Conservation (phyloP, 1,139 yeast genomes). For the Dujonia santamariae region DNA sequence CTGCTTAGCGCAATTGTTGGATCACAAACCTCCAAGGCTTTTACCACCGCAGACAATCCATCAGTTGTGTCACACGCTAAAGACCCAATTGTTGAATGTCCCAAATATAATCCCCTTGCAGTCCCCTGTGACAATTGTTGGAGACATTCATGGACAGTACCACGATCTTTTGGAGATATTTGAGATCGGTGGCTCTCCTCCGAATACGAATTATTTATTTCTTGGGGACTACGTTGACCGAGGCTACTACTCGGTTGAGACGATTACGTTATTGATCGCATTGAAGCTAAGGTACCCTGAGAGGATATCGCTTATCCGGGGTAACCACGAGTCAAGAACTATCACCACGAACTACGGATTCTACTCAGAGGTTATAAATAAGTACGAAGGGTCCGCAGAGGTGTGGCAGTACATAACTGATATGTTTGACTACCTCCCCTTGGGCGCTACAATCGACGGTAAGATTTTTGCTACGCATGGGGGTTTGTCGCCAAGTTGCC, state of each 20-base stretch:
- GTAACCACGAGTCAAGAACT: slow-evolving; percentile 95
- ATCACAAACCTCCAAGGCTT: slow-evolving; percentile 42
- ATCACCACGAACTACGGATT: slow-evolving; percentile 97
- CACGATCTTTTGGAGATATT: slow-evolving; percentile 91
- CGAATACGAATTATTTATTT: slow-evolving; percentile 88
- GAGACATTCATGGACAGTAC: slow-evolving; percentile 97
- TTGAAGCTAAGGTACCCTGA: slow-evolving; percentile 84
- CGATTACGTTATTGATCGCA: slow-evolving; percentile 80
- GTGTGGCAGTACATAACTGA: slow-evolving; percentile 93
- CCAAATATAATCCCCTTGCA: slow-evolving; percentile 77
- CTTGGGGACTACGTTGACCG: slow-evolving; percentile 92
- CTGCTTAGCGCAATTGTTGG: slow-evolving; percentile 42
- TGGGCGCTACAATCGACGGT: slow-evolving; percentile 91
- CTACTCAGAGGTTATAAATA: slow-evolving; percentile 88
- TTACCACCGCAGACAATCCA: slow-evolving; percentile 42
- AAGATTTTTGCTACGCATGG: slow-evolving; percentile 96
- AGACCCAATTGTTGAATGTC: slow-evolving; percentile 34
- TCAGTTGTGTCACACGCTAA: slow-evolving; percentile 42
- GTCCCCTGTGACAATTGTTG: slow-evolving; percentile 95
- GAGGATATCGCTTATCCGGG: slow-evolving; percentile 77
- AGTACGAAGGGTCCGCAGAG: slow-evolving; percentile 70
- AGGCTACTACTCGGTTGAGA: slow-evolving; percentile 89
- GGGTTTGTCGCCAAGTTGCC: slow-evolving; percentile 91
- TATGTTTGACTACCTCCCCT: slow-evolving; percentile 84
- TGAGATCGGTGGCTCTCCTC: slow-evolving; percentile 89